Conservation (phyloP, 2,329 filamentous ascomycete species). For the Colletotrichum acutatum region DNA sequence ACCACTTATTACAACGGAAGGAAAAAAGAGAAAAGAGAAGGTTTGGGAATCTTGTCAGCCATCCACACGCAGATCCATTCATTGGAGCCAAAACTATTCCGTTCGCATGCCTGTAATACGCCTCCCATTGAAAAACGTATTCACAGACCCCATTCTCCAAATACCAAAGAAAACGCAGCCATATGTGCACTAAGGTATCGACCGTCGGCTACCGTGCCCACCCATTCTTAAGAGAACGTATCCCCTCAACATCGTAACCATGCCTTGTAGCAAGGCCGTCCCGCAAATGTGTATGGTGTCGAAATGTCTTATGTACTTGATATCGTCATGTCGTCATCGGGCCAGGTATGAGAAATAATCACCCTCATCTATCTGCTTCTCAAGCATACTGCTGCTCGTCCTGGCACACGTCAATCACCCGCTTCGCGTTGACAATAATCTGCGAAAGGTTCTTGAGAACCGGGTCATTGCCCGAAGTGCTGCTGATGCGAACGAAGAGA, state of each 20-base stretch:
- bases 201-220: conserved; percentile 18
- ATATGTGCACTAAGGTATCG: conserved; percentile 29
- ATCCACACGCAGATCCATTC: conserved; percentile 11
- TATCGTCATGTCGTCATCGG: conserved; percentile 35
- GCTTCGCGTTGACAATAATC: conserved; percentile 51
- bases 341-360: conserved; percentile 10
- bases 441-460: conserved; percentile 59
- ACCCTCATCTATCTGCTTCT: not conserved
- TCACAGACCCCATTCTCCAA: conserved; percentile 12
- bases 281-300: conserved; percentile 29
- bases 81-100: conserved; percentile 24
- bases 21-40: not conserved
- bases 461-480: conserved; percentile 57
- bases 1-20: conserved; percentile 16
- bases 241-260: not conserved
- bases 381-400: conserved; percentile 32
- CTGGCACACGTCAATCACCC: conserved; percentile 42
- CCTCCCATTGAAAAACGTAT: conserved; percentile 11
- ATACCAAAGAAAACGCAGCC: conserved; percentile 28
- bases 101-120: conserved; percentile 28
- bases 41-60: conserved; percentile 18
- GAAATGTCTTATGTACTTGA: conserved; percentile 37
- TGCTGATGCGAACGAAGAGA: conserved; percentile 62
- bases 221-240: not conserved
- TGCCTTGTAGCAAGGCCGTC: conserved; percentile 6